Conservation (phyloP, 1,284 basidiomycete genomes). For the Bondarzewia mesenterica region DNA sequence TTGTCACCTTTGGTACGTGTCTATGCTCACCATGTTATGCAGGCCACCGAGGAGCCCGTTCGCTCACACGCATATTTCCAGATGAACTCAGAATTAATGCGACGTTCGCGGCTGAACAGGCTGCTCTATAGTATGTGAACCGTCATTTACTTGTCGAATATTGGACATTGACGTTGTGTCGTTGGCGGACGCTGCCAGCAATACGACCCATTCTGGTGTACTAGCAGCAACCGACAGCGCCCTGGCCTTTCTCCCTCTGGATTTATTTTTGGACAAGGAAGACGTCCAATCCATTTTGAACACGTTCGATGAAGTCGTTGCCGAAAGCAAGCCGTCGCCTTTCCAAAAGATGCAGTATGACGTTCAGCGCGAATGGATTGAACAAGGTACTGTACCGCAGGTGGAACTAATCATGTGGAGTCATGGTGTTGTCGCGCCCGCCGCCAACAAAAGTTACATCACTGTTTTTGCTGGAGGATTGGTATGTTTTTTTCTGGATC, state of each 20-base stretch:
- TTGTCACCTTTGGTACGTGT: slow-evolving; percentile 5
- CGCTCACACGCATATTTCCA: too few species aligned
- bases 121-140: not conserved
- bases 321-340: not conserved
- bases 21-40: too few species aligned
- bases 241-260: not conserved
- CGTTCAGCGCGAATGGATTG: slow-evolving; percentile 7
- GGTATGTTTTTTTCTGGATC: not conserved
- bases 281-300: not conserved
- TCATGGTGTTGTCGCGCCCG: slow-evolving; percentile 1
- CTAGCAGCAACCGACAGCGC: not conserved
- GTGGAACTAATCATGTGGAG: slow-evolving; percentile 5
- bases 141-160: too few species aligned
- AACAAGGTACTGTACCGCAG: slow-evolving; percentile 2
- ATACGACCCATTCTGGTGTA: too few species aligned
- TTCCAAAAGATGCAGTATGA: slow-evolving; percentile 2
- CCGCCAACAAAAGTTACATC: slow-evolving; percentile 4
- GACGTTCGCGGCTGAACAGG: not conserved
- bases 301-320: not conserved
- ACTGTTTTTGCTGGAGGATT: slow-evolving; percentile 1
- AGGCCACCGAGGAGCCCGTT: too few species aligned
- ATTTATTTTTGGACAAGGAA: slow-evolving; percentile 1
- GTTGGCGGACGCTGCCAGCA: too few species aligned
- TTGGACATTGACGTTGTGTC: too few species aligned
- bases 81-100: slow-evolving; percentile 8